Percentiles rank a stretch among this genome's conserved stretches.
Evolutionary conservation across 192 early-diverging fungal genomes (phyloP).

Genomic region (Backusella macrospora): DNA sequence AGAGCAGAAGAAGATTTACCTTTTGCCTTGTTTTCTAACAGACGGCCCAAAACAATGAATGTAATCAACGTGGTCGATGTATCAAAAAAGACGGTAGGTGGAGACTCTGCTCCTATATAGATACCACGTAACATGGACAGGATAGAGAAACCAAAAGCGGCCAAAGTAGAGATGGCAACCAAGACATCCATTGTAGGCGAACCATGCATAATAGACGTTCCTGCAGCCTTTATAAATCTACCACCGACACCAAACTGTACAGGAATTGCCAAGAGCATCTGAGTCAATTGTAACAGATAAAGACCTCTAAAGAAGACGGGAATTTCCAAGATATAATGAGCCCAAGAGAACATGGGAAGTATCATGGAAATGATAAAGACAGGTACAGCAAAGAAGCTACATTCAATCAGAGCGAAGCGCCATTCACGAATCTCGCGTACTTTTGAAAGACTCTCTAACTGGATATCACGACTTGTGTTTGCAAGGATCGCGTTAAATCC

Average conservation of each 20-base stretch:
- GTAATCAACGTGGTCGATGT: constrained; percentile 90
- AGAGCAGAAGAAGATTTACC: constrained; percentile 90
- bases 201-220: constrained; percentile 75
- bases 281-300: constrained; percentile 63
- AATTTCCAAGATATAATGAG: constrained; percentile 35
- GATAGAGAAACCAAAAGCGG: constrained; percentile 83
- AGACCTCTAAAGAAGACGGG: constrained; percentile 56
- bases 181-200: constrained; percentile 97
- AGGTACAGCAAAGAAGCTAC: constrained; percentile 77
- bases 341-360: constrained; percentile 54
- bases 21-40: constrained; percentile 94
- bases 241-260: constrained; percentile 90
- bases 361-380: constrained; percentile 84
- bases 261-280: constrained; percentile 82
- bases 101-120: constrained; percentile 47
- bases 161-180: constrained; percentile 82
- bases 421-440: constrained; percentile 86
- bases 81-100: constrained; percentile 91
- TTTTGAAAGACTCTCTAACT: constrained; percentile 86
- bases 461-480: constrained; percentile 56
- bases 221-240: constrained; percentile 79
- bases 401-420: constrained; percentile 65
- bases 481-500: constrained; percentile 48
- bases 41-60: constrained; percentile 91
- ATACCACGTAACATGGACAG: constrained; percentile 73